A percentile compares a stretch with the other conserved stretches of the same genome.
Evolutionary conservation across 1,139 yeast genomes (phyloP).

Genomic region (Ogataea hybrid): DNA sequence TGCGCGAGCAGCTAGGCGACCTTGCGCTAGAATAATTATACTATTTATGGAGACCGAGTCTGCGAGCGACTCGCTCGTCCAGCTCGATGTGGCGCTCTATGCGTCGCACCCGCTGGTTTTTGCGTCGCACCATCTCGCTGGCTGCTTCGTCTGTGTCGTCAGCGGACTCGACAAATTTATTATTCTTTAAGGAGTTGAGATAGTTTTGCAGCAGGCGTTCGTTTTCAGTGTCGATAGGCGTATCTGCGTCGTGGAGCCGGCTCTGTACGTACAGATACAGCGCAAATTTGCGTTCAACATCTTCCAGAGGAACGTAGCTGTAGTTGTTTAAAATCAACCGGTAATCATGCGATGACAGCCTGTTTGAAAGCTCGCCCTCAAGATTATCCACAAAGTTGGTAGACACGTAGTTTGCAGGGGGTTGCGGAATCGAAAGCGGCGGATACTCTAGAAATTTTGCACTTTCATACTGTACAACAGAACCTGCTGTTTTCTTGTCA

Average conservation of each 20-base stretch:
- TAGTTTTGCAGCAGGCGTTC: constrained; percentile 5
- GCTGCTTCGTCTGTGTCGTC: not conserved
- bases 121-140: not conserved
- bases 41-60: constrained; percentile 5
- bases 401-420: not conserved
- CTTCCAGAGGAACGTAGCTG: constrained; percentile 8
- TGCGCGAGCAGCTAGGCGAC: constrained; percentile 22
- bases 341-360: constrained; percentile 8
- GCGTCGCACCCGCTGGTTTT: constrained; percentile 6
- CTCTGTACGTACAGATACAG: constrained; percentile 15
- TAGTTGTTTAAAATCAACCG: constrained; percentile 10
- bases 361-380: not conserved
- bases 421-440: not conserved
- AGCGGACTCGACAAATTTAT: constrained; percentile 10
- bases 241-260: constrained; percentile 9
- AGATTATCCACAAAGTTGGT: not conserved
- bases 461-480: not conserved
- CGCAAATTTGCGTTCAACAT: constrained; percentile 8
- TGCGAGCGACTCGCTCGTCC: constrained; percentile 1
- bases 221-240: not conserved
- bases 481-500: not conserved
- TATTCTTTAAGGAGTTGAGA: constrained; percentile 9
- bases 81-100: constrained; percentile 7
- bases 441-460: not conserved
- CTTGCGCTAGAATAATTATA: constrained; percentile 12